These are phyloP conservation scores for Durio zibethinus DNA, from an alignment of 345 rosid genomes.

Conservation along the genomic window DNA sequence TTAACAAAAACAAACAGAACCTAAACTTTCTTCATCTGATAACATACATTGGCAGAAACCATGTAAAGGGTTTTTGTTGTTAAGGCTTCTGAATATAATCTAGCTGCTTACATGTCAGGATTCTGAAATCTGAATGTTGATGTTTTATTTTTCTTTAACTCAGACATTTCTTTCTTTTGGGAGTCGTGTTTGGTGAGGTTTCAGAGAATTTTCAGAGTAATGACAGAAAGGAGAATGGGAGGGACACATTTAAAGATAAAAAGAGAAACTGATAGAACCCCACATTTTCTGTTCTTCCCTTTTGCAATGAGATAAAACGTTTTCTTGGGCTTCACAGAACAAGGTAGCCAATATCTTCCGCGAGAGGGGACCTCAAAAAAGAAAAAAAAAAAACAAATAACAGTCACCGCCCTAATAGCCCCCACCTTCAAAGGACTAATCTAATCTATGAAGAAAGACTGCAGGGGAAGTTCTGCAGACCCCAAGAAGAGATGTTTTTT, in stretches of 20 bases:
- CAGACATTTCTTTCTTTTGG: not conserved
- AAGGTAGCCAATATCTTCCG: slow-evolving; percentile 31
- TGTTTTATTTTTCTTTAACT: not conserved
- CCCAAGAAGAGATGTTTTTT: slow-evolving; percentile 36
- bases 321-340: slow-evolving; percentile 31
- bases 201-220: slow-evolving; percentile 14
- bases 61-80: not conserved
- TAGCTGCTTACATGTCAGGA: not conserved
- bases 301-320: slow-evolving; percentile 19
- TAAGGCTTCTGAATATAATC: not conserved
- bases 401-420: slow-evolving; percentile 11
- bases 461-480: slow-evolving; percentile 28
- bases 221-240: slow-evolving; percentile 1
- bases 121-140: not conserved
- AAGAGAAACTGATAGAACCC: slow-evolving; percentile 18
- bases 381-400: not conserved
- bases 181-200: not conserved
- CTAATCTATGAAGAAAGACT: slow-evolving; percentile 17
- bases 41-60: slow-evolving; percentile 9
- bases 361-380: slow-evolving; percentile 13
- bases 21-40: not conserved
- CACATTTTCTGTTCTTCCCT: slow-evolving; percentile 21
- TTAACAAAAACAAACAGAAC: not conserved
- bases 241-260: slow-evolving; percentile 22
- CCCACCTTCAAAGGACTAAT: slow-evolving; percentile 18